These are phyloP conservation scores for Botrytis medusae DNA, from an alignment of 2,329 filamentous ascomycete species.

Conservation along the genomic window DNA sequence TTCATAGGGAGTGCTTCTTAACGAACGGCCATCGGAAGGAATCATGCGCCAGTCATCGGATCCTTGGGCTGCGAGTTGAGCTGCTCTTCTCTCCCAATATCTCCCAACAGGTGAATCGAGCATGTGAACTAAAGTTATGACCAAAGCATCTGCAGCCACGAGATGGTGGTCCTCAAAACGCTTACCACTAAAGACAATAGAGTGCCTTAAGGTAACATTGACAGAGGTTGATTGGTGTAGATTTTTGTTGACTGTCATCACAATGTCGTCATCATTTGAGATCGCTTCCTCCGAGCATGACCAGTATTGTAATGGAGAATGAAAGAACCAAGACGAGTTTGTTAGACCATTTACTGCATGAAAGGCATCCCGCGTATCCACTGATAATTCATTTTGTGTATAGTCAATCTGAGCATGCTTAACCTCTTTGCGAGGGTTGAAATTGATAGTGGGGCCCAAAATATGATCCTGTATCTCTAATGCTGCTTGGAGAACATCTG, in stretches of 20 bases:
- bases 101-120: conserved; percentile 62
- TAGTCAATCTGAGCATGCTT: conserved; percentile 22
- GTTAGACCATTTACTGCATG: conserved; percentile 61
- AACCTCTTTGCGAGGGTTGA: conserved; percentile 48
- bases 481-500: conserved; percentile 63
- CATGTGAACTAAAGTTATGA: conserved; percentile 73
- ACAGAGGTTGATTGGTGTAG: conserved; percentile 63
- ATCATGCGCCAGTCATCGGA: conserved; percentile 63
- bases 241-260: conserved; percentile 67
- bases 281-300: conserved; percentile 62
- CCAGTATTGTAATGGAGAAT: conserved; percentile 84
- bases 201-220: conserved; percentile 73
- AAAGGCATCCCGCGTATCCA: conserved; percentile 50
- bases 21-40: conserved; percentile 55
- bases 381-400: conserved; percentile 35
- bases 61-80: conserved; percentile 51
- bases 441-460: conserved; percentile 59
- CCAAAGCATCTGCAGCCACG: conserved; percentile 72
- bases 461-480: conserved; percentile 69
- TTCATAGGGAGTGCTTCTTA: conserved; percentile 66
- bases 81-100: conserved; percentile 63
- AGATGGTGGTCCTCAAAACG: conserved; percentile 66
- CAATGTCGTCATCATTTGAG: conserved; percentile 59
- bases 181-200: conserved; percentile 81
- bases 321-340: conserved; percentile 71